These are phyloP conservation scores for Chaetomium olivaceum DNA, from an alignment of 2,329 filamentous ascomycete species.

Conservation along the genomic window DNA sequence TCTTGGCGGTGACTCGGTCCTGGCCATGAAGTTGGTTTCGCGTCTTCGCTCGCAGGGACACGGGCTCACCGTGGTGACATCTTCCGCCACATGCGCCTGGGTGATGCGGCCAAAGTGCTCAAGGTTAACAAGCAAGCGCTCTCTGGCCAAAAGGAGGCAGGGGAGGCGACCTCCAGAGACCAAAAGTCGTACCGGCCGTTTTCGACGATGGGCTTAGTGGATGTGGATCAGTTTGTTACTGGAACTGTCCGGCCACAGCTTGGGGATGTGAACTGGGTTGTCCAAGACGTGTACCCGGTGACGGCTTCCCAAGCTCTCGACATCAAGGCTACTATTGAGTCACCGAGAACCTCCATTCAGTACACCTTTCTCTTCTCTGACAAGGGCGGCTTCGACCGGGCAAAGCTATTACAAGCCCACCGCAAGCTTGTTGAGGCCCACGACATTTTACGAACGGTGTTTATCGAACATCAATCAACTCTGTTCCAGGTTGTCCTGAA, in stretches of 20 bases:
- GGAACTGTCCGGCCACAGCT: slow-evolving; percentile 54
- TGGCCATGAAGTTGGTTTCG: slow-evolving; percentile 45
- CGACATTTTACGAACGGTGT: slow-evolving; percentile 31
- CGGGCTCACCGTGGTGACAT: slow-evolving; percentile 49
- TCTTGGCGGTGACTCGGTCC: slow-evolving; percentile 39
- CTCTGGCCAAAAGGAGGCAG: not conserved
- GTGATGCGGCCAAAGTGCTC: slow-evolving; percentile 28
- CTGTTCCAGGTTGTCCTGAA: slow-evolving; percentile 61
- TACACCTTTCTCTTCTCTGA: slow-evolving; percentile 64
- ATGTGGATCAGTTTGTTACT: slow-evolving; percentile 47
- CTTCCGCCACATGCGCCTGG: slow-evolving; percentile 41
- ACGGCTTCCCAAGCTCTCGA: slow-evolving; percentile 32
- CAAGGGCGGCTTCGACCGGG: slow-evolving; percentile 35
- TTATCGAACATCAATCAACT: slow-evolving; percentile 47
- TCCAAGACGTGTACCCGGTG: slow-evolving; percentile 28
- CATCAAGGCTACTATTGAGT: slow-evolving; percentile 20
- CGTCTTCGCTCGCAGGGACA: slow-evolving; percentile 46
- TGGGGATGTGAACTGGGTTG: slow-evolving; percentile 49
- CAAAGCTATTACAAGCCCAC: slow-evolving; percentile 17
- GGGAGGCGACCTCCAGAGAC: no score
- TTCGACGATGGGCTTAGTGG: slow-evolving; percentile 45
- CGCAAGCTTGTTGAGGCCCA: slow-evolving; percentile 21
- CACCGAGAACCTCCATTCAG: slow-evolving; percentile 57
- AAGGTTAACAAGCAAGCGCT: slow-evolving; percentile 30
- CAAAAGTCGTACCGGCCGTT: slow-evolving; percentile 44